Evolutionary conservation across 805 yeast species (phyloP).

Genomic region (Yamadazyma philogaea): DNA sequence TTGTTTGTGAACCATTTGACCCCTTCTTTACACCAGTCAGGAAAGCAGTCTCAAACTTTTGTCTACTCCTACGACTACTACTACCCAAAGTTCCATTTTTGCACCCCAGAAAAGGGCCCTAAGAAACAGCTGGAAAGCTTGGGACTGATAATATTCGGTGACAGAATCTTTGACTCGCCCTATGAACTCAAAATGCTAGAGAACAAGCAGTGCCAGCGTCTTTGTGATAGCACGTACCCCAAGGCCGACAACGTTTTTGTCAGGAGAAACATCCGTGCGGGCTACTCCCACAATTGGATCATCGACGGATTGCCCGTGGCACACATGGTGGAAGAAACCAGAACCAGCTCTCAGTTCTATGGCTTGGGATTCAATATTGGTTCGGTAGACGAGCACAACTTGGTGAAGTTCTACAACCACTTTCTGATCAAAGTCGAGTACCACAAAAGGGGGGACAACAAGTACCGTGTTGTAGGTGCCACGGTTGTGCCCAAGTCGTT

Average conservation of each 20-base stretch:
- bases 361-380: conserved; percentile 85
- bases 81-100: conserved; percentile 77
- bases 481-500: conserved; percentile 67
- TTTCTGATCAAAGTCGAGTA: conserved; percentile 76
- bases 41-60: conserved; percentile 43
- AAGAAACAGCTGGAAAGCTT: conserved; percentile 80
- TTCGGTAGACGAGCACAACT: conserved; percentile 51
- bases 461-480: conserved; percentile 88
- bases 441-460: conserved; percentile 65
- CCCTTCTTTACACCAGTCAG: conserved; percentile 55
- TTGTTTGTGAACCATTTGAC: conserved; percentile 87
- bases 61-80: conserved; percentile 81
- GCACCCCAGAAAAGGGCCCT: conserved; percentile 67
- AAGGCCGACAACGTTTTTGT: conserved; percentile 71
- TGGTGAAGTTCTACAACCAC: conserved; percentile 74
- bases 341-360: conserved; percentile 61
- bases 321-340: conserved; percentile 50
- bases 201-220: conserved; percentile 60
- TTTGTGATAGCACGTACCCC: conserved; percentile 64
- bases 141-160: conserved; percentile 93
- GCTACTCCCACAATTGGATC: conserved; percentile 88
- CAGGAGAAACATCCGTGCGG: conserved; percentile 73
- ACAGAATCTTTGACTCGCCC: conserved; percentile 91
- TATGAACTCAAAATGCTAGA: conserved; percentile 76
- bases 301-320: conserved; percentile 96